Evolutionary conservation across 2,329 filamentous ascomycete genomes (phyloP), one percentile per base, ranked within the genome.

Genomic region (Diaporthe capsici): DNA sequence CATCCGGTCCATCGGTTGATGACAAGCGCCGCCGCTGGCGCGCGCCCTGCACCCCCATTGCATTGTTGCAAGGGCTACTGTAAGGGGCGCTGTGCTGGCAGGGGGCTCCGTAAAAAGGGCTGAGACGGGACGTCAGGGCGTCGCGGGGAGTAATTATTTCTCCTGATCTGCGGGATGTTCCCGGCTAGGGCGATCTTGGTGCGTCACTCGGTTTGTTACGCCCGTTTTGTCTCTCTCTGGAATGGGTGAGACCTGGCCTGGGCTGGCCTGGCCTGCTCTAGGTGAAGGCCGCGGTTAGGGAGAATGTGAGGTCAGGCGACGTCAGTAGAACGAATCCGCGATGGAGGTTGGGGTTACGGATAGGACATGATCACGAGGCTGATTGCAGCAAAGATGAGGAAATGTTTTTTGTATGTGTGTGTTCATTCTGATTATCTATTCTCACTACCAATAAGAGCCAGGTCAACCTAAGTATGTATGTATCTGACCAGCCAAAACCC

Each of bases 341-440:
- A 39, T 9, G 58, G 15, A 15, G 28, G 39, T 15, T 39, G 39
- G 22, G 15, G 4, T 7, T 25, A n/a, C 10, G 25, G 12, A 17
- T 13, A 13, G 2, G 28, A 31, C 9, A 25, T 6, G 17, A n/a
- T 49, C 28, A 37, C 42, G 25, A 17, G 22, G 13, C 2, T 42
- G 22, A 3, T 42, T 42, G 22, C 3, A 42, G 34, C 58, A 49
- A 13, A 15, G 17, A 12, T 4, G 15, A 20, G 15, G 15, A 34
- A 8, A 3, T 15, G 4, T 57, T 20, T 15, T 57, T 39, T 44
- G n/a, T 53, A 7, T 68, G 47, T 22, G 25, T 13, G 8, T 53
- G 65, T 68, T 53, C 47, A 68, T 68, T 68, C 47, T 68, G 31
- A 68, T 68, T 68, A 68, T 68, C 47, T 68, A 68, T 68, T 28